Conservation (phyloP, 2,329 filamentous ascomycete genomes). For the Penicillium sp. region DNA sequence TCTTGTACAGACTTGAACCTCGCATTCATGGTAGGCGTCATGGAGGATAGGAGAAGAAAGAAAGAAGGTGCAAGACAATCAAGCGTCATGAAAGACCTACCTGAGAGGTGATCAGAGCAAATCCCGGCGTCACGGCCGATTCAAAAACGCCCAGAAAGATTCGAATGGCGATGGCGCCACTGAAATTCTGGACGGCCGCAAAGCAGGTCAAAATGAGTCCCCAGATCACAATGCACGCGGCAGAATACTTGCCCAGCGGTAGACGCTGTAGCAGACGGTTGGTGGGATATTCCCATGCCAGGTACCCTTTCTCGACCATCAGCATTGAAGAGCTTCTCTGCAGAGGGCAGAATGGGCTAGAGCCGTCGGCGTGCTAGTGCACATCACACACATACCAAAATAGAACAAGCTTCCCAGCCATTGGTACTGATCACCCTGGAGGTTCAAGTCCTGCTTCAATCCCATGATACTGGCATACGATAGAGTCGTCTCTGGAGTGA, state of each 20-base stretch:
- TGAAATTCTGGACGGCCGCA: conserved; percentile 56
- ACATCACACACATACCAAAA: conserved; percentile 33
- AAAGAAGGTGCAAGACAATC: no score
- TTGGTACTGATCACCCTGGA: conserved; percentile 44
- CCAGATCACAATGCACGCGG: conserved; percentile 60
- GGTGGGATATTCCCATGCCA: conserved; percentile 61
- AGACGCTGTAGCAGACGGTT: conserved; percentile 58
- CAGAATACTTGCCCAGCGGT: conserved; percentile 61
- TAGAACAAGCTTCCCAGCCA: conserved; percentile 51
- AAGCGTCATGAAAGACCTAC: conserved; percentile 13
- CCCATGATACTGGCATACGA: conserved; percentile 53
- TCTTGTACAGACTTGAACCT: neutral
- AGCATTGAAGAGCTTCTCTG: neutral
- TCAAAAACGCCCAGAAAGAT: conserved; percentile 66
- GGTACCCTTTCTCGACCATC: conserved; percentile 31
- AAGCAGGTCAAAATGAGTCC: conserved; percentile 57
- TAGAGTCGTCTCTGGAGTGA: conserved; percentile 40
- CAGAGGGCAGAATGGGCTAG: no score
- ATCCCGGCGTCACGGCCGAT: conserved; percentile 62
- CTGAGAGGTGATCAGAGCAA: conserved; percentile 59
- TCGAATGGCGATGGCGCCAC: conserved; percentile 57
- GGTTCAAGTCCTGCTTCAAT: conserved; percentile 42
- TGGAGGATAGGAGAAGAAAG: no score
- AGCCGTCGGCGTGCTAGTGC: no score
- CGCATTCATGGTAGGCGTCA: no score